Conservation (phyloP, 345 rosid species). For the Brassica cretica region DNA sequence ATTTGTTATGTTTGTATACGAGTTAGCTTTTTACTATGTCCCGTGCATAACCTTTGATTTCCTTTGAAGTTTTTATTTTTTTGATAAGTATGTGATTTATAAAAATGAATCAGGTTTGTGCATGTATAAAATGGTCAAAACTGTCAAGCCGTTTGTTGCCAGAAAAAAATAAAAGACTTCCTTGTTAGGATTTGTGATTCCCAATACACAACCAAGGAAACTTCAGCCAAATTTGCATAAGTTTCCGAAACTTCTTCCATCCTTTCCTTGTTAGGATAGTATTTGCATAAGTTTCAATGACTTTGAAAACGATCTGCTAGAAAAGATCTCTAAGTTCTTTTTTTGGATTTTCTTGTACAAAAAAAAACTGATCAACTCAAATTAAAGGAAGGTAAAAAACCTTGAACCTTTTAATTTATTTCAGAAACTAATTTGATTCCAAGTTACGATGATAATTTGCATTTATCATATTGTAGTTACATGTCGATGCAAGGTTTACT, state of each 20-base stretch:
- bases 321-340: neutral
- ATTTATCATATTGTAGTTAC: neutral
- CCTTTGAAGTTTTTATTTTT: constrained; percentile 9
- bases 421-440: neutral
- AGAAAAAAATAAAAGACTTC: too few relatives aligned
- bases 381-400: neutral
- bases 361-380: neutral
- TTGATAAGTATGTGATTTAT: too few relatives aligned
- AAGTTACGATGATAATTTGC: neutral
- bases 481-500: neutral
- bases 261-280: too few relatives aligned
- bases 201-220: too few relatives aligned
- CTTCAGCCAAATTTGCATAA: too few relatives aligned
- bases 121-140: too few relatives aligned
- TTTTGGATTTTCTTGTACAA: neutral
- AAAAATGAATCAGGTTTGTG: too few relatives aligned
- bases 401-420: neutral
- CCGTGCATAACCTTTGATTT: constrained; percentile 26
- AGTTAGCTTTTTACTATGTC: constrained; percentile 28
- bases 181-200: too few relatives aligned
- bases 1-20: constrained; percentile 8
- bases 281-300: too few relatives aligned
- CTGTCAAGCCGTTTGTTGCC: too few relatives aligned
- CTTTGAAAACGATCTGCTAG: too few relatives aligned
- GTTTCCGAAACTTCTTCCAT: too few relatives aligned